Conservation (phyloP, 2,329 filamentous ascomycete genomes). For the Trichoderma gracile region DNA sequence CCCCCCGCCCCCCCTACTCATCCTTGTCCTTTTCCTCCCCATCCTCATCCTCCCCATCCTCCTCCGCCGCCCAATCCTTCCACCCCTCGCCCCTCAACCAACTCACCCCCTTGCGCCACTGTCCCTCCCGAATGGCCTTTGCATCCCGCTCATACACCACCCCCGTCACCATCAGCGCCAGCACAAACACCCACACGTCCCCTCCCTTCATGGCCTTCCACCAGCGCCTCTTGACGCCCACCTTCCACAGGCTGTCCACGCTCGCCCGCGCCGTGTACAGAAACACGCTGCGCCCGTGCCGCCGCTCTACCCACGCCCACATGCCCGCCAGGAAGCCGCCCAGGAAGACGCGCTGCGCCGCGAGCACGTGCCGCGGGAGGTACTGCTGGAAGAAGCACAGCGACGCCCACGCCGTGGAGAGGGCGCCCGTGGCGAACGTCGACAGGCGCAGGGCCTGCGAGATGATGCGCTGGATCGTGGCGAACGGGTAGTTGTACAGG, state of each 20-base stretch:
- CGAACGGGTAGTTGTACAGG: slow-evolving; percentile 69
- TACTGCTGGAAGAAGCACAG: slow-evolving; percentile 85
- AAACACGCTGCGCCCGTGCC: slow-evolving; percentile 67
- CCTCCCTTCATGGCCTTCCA: slow-evolving; percentile 82
- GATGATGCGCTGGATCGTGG: slow-evolving; percentile 65
- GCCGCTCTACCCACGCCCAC: slow-evolving; percentile 77
- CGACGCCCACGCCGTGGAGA: slow-evolving; percentile 83
- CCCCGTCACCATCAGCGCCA: slow-evolving; percentile 75
- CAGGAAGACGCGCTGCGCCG: slow-evolving; percentile 86
- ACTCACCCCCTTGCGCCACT: slow-evolving; percentile 70
- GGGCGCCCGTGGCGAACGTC: slow-evolving; percentile 73
- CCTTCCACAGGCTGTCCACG: slow-evolving; percentile 85
- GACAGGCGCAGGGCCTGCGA: slow-evolving; percentile 71
- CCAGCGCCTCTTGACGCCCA: slow-evolving; percentile 85
- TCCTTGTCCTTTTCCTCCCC: slow-evolving; percentile 38
- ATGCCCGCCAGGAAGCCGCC: slow-evolving; percentile 82
- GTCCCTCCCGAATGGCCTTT: slow-evolving; percentile 63
- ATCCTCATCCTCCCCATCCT: slow-evolving; percentile 50
- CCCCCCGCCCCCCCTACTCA: slow-evolving; percentile 20
- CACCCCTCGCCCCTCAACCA: slow-evolving; percentile 76
- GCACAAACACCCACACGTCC: slow-evolving; percentile 80
- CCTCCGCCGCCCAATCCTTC: slow-evolving; percentile 63
- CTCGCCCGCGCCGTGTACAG: slow-evolving; percentile 77
- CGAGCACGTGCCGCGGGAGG: slow-evolving; percentile 71
- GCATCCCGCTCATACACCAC: slow-evolving; percentile 74